These are phyloP conservation scores for Bruguiera sexangula DNA, from an alignment of 345 rosid genomes.

Conservation along the genomic window DNA sequence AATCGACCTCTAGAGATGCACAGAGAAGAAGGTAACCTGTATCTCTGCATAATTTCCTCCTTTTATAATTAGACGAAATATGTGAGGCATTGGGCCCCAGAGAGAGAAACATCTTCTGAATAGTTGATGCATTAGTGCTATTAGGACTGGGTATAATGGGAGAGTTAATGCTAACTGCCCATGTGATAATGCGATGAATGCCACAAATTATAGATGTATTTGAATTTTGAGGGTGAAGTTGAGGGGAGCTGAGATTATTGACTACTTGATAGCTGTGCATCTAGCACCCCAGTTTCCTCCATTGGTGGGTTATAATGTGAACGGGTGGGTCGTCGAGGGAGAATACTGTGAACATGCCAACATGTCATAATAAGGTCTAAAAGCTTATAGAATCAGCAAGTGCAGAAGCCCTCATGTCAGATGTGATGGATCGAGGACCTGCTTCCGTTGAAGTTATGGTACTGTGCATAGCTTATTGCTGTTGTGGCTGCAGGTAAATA, in stretches of 20 bases:
- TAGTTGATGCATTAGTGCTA: no score
- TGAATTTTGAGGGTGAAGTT: no score
- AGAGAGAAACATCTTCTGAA: no score
- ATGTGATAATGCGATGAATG: neutral
- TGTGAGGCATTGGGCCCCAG: neutral
- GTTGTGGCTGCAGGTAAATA: slow-evolving; percentile 53
- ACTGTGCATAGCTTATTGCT: neutral
- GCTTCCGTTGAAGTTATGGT: neutral
- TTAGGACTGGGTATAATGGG: no score
- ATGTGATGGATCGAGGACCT: neutral
- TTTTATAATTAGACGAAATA: neutral
- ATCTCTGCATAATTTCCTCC: neutral
- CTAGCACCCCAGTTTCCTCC: neutral
- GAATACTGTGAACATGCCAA: neutral
- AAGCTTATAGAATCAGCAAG: neutral
- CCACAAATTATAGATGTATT: no score
- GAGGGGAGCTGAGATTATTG: no score
- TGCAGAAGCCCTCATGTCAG: neutral
- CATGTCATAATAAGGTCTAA: neutral
- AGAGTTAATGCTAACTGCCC: neutral
- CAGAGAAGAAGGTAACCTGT: slow-evolving; percentile 61
- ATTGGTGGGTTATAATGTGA: neutral
- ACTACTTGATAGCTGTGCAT: no score
- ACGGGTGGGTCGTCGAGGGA: no score
- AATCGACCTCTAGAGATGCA: slow-evolving; percentile 71